Base-by-base conservation (phyloP, 345 rosid genomes). In the Geranium brycei region DNA sequence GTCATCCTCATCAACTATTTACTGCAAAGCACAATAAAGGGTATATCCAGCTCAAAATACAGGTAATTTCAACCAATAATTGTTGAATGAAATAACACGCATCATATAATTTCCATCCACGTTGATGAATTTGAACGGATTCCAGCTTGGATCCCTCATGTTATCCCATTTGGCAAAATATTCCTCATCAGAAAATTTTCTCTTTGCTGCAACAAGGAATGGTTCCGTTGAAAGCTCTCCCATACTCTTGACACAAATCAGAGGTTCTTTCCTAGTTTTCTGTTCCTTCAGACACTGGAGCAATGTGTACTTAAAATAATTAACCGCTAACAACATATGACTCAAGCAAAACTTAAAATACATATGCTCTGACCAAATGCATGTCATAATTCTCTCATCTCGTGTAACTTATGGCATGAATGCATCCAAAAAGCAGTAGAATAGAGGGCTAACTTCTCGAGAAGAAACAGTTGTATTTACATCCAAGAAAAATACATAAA, bases 201-300 rank as follows among this genome's bases (percentile, higher is more conserved):
- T 71, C 75, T 66, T 82, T 71, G 73, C 69, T 63, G 70, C 86
- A 12, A 2, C 2, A 7, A 15, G 57, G 66, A 89, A 84, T 28
- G 82, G 82, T 32, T 66, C 74, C 12, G 11, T 19, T 55, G 81
- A 76, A 51, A 84, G 74, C 17, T 79, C 83, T 16, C 88, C 96
- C 89, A 89, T 78, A 65, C 75, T 80, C 75, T 83, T 86, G 28
- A 86, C 73, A 16, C 79, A 71, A 12, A 83, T 80, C 6, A 18
- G 7, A 62, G 79, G 59, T 47, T 47, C 61, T 51, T 18, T 62
- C 7, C 53, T 28, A 14, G 60, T 10, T 7, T 5, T 30, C 40
- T 41, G 35, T 13, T 69, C 61, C 57, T 53, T 68, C 31, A 82
- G 73, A 68, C 86, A 77, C 73, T 58, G 69, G 60, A 77, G 15